A percentile compares a stretch with the other conserved stretches of the same genome.
These are phyloP conservation scores for Byssochlamys sp. DNA, from an alignment of 2,329 filamentous ascomycete genomes.

Conservation along the genomic window DNA sequence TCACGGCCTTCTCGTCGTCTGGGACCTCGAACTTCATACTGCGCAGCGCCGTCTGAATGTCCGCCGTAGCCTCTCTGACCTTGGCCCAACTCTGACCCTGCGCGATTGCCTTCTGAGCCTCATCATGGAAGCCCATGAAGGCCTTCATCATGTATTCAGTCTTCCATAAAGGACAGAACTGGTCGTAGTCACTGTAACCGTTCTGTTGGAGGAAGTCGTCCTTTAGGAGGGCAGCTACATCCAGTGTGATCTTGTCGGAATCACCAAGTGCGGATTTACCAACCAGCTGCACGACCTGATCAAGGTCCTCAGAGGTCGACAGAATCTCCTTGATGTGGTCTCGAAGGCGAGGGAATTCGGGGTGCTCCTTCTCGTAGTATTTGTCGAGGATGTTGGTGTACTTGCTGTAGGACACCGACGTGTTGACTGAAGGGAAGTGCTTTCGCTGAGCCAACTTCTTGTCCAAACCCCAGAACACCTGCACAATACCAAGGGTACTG, in stretches of 20 bases:
- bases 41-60: slow-evolving; percentile 74
- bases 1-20: slow-evolving; percentile 66
- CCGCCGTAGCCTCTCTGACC: slow-evolving; percentile 79
- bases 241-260: slow-evolving; percentile 94
- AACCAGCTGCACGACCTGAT: slow-evolving; percentile 96
- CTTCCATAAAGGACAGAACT: slow-evolving; percentile 99
- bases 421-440: slow-evolving; percentile 98
- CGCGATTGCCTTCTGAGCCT: slow-evolving; percentile 86
- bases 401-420: slow-evolving; percentile 87
- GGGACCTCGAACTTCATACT: slow-evolving; percentile 97
- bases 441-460: slow-evolving; percentile 99
- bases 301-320: slow-evolving; percentile 89
- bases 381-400: slow-evolving; percentile 82
- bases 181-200: slow-evolving; percentile 96
- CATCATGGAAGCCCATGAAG: slow-evolving; percentile 96
- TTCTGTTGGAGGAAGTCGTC: slow-evolving; percentile 99
- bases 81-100: slow-evolving; percentile 88
- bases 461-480: slow-evolving; percentile 99
- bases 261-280: slow-evolving; percentile 95
- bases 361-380: slow-evolving; percentile 86
- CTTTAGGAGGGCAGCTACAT: slow-evolving; percentile 84
- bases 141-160: slow-evolving; percentile 99
- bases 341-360: slow-evolving; percentile 85
- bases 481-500: slow-evolving; percentile 89
- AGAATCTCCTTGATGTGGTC: slow-evolving; percentile 90